These are phyloP conservation scores for Pelagophyceae sp. DNA, from an alignment of 352 stramenopile genomes.

Conservation along the genomic window DNA sequence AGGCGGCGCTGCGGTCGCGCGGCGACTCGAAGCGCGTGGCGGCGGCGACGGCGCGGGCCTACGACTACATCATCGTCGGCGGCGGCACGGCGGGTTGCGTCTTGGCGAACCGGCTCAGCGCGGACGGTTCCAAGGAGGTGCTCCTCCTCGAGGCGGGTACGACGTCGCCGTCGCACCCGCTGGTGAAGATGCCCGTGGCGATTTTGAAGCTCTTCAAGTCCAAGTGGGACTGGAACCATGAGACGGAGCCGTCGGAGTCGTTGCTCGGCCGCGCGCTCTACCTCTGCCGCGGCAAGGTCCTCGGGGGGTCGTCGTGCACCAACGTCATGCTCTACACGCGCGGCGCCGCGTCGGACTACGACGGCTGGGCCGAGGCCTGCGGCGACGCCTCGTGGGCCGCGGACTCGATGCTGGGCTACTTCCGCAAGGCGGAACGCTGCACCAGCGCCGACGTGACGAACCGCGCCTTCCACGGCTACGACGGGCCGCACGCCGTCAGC, in stretches of 20 bases:
- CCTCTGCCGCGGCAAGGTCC: conserved; percentile 42
- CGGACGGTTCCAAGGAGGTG: conserved; percentile 65
- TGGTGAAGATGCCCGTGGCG: conserved; percentile 37
- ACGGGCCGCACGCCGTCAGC: conserved; percentile 34
- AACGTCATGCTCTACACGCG: conserved; percentile 45
- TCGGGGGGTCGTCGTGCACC: conserved; percentile 41
- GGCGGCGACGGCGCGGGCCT: conserved; percentile 15
- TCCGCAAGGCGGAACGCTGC: conserved; percentile 35
- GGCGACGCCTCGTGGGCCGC: conserved; percentile 18
- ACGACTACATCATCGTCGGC: conserved; percentile 84
- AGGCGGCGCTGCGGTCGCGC: no score
- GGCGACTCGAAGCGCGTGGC: no score
- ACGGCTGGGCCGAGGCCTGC: conserved; percentile 41
- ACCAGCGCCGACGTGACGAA: background rate
- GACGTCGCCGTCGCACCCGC: background rate
- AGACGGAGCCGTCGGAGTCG: conserved; percentile 34
- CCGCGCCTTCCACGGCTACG: conserved; percentile 33
- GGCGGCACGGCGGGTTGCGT: conserved; percentile 75
- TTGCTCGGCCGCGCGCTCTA: conserved; percentile 38
- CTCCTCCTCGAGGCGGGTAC: conserved; percentile 76
- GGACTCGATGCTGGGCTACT: conserved; percentile 43
- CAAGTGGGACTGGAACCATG: conserved; percentile 46
- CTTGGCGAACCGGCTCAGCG: conserved; percentile 71
- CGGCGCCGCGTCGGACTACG: conserved; percentile 41
- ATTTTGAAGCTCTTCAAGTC: conserved; percentile 43